phyloP scores from a whole-genome alignment of 2,329 filamentous ascomycete species.

The Apiospora aurea region DNA sequence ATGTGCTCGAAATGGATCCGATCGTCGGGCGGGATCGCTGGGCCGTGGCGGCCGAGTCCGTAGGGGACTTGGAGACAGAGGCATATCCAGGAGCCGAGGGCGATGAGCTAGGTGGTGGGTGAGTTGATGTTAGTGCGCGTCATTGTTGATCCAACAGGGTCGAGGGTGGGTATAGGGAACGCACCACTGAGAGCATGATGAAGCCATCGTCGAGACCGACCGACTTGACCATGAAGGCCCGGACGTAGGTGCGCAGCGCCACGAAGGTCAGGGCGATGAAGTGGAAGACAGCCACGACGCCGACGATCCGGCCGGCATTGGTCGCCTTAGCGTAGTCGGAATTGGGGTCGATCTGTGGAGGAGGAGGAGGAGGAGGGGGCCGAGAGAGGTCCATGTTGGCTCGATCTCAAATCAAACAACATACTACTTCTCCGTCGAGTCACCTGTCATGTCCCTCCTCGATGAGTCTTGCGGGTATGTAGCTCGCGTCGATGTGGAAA shows the following conservation, averaged over 20 bases:
- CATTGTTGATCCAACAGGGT: neutral
- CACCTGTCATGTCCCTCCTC: neutral
- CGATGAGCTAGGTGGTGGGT: neutral
- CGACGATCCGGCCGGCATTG: slow-evolving; percentile 12
- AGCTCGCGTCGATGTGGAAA: neutral
- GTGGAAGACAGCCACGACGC: slow-evolving; percentile 13
- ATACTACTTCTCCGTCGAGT: neutral
- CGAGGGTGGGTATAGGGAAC: neutral
- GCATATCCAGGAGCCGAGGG: neutral
- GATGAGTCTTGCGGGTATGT: neutral
- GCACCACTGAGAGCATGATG: neutral
- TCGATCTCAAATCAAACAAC: neutral
- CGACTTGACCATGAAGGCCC: slow-evolving; percentile 4
- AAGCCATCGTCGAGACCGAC: neutral
- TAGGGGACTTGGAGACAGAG: neutral
- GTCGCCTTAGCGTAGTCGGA: neutral
- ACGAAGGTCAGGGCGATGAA: slow-evolving; percentile 7
- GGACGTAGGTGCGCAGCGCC: neutral
- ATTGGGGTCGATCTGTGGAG: neutral
- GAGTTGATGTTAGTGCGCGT: neutral
- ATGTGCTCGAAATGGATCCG: neutral
- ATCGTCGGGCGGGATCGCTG: neutral
- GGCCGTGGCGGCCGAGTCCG: neutral
- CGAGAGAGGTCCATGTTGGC: neutral
- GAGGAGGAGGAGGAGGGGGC: slow-evolving; percentile 5